A percentile compares a stretch with the other conserved stretches of the same genome.
phyloP scores from a whole-genome alignment of 2,329 filamentous ascomycete species.

The Sporothrix inflata region DNA sequence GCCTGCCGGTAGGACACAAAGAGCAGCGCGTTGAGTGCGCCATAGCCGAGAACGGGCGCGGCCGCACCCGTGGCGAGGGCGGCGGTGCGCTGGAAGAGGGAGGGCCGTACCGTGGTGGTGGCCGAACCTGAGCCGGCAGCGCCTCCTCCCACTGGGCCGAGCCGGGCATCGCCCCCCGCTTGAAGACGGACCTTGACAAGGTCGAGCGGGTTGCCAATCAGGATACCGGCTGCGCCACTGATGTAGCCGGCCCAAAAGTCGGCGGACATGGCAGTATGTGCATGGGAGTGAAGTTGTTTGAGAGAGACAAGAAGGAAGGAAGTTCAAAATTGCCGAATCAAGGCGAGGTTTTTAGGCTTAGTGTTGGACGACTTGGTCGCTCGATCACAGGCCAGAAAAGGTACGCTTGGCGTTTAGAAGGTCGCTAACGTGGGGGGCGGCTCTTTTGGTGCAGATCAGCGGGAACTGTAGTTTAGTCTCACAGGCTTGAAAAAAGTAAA shows the following conservation, averaged over 20 bases:
- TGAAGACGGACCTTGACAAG: slow-evolving; percentile 78
- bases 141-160: slow-evolving; percentile 44
- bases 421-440: neutral
- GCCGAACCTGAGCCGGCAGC: slow-evolving; percentile 57
- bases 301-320: too few species aligned
- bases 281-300: neutral
- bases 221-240: slow-evolving; percentile 81
- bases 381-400: slow-evolving; percentile 14
- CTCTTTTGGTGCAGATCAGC: neutral
- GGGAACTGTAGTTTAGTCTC: neutral
- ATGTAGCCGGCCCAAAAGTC: slow-evolving; percentile 95
- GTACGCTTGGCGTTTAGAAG: neutral
- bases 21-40: slow-evolving; percentile 85
- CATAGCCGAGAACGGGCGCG: slow-evolving; percentile 86
- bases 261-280: slow-evolving; percentile 64
- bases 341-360: slow-evolving; percentile 14
- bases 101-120: neutral
- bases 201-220: slow-evolving; percentile 81
- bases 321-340: neutral
- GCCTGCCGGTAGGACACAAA: slow-evolving; percentile 90
- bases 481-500: neutral
- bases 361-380: neutral
- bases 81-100: slow-evolving; percentile 20
- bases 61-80: slow-evolving; percentile 67
- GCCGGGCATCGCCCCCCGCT: slow-evolving; percentile 51